A percentile compares a stretch with the other conserved stretches of the same genome.
These are phyloP conservation scores for Panicum miliaceum DNA, from an alignment of 176 grass and related monocot species.

Conservation along the genomic window DNA sequence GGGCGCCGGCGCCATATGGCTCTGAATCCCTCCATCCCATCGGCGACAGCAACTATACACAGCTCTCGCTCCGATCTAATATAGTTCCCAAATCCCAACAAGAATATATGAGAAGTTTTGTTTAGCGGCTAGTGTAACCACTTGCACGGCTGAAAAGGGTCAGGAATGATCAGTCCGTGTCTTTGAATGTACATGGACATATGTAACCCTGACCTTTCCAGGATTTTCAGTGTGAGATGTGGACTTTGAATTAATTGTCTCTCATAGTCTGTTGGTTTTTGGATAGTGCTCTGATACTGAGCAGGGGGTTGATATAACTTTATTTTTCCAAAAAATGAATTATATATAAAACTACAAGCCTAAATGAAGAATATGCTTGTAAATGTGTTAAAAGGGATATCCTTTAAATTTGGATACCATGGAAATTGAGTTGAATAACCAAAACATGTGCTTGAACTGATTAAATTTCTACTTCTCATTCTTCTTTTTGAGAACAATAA, in stretches of 20 bases:
- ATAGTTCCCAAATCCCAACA: background rate
- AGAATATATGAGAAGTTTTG: background rate
- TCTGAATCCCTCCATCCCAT: conserved; percentile 24
- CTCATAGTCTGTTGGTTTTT: background rate
- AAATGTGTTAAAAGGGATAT: background rate
- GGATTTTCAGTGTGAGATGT: background rate
- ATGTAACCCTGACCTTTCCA: background rate
- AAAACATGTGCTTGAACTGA: background rate
- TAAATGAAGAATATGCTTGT: background rate
- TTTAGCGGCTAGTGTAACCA: background rate
- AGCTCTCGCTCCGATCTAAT: too few relatives aligned
- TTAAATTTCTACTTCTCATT: background rate
- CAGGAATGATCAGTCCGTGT: background rate
- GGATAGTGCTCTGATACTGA: background rate
- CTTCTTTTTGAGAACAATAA: background rate
- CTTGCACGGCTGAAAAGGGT: background rate
- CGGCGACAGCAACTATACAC: too few relatives aligned
- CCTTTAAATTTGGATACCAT: too few relatives aligned
- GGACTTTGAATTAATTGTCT: conserved; percentile 5
- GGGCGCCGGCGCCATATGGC: conserved; percentile 61
- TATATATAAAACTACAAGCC: background rate
- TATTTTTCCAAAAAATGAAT: too few relatives aligned
- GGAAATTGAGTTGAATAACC: background rate
- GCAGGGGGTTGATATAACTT: background rate
- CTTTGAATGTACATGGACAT: background rate